A percentile compares a stretch with the other conserved stretches of the same genome.
Evolutionary conservation across 352 stramenopile genomes (phyloP).

Genomic region (Globisporangium viniferum): DNA sequence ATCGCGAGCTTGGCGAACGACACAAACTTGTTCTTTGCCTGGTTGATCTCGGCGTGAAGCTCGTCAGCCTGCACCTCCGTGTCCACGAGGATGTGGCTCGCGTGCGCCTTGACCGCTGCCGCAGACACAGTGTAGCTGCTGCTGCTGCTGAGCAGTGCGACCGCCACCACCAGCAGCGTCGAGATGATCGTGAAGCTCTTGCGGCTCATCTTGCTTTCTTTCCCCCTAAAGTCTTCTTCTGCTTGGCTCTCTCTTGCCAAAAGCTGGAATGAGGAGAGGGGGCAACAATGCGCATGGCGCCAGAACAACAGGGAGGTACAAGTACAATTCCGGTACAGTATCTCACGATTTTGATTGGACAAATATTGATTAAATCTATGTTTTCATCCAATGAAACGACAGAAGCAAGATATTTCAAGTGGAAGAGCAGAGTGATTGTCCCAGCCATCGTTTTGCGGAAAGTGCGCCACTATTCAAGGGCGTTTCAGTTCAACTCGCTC

Average conservation of each 20-base stretch:
- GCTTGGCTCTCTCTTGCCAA: conserved; percentile 8
- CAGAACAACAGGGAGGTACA: background rate
- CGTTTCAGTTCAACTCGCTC: conserved; percentile 3
- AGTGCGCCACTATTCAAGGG: background rate
- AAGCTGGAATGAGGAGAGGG: conserved; percentile 2
- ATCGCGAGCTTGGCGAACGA: conserved; percentile 69
- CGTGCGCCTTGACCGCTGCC: conserved; percentile 35
- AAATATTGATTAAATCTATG: background rate
- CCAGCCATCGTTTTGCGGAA: background rate
- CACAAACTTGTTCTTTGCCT: conserved; percentile 46
- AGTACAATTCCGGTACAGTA: background rate
- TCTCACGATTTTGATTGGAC: background rate
- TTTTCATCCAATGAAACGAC: background rate
- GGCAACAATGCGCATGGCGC: background rate
- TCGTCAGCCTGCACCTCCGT: conserved; percentile 61
- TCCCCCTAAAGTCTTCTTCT: conserved; percentile 3
- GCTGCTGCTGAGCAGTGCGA: conserved; percentile 8
- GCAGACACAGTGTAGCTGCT: conserved; percentile 10
- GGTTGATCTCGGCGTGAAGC: conserved; percentile 47
- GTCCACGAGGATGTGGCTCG: conserved; percentile 82
- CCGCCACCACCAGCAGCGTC: conserved; percentile 11
- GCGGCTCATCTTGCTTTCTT: conserved; percentile 8
- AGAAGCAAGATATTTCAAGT: background rate
- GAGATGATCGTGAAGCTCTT: conserved; percentile 17
- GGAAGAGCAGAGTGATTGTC: conserved; percentile 2